Evolutionary conservation across 495 filamentous ascomycete genomes (phyloP), one percentile per base, ranked within the genome.

Genomic region (Talaromyces thailandensis): DNA sequence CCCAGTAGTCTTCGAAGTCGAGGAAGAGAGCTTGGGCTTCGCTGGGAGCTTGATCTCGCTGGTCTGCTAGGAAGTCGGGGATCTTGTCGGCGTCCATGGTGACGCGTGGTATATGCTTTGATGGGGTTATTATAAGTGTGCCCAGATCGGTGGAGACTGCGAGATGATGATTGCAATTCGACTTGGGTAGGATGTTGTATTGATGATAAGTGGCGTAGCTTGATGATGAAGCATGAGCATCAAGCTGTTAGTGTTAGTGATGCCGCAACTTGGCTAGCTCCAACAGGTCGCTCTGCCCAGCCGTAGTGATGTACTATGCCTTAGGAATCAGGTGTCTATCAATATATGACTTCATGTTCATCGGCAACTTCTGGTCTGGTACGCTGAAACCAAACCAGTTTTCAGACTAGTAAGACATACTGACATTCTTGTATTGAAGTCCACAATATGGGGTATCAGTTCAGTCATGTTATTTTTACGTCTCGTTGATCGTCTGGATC

Each of bases 1-100:
- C 94, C 95, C 94, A 98, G 74, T 84, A 90, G 73, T 96, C 92
- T 83, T 99, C 94, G 65, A 98, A 96, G 64, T 87, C 87, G 66
- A 98, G 84, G 77, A 96, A 92, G 68, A 88, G 83, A 68, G 86
- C 82, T 74, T 97, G 93, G 58, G 94, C 83, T 70, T 96, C 88
- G 62, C 89, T 88, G 61, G 93, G 91, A 69, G 92, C 88, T 72
- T 82, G 76, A 68, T 88, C 85, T 72, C 93, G 89, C 81, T 94
- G 90, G 62, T 93, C 88, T 62, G 82, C 83, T 62, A 99, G 88
- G 80, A 96, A 93, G 76, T 96, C 89, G 70, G 91, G 82, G 73
- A 99, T 92, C 66, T 87, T 88, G 71, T 95, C 88, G 76, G 84
- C 84, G 76, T 88, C 88, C 89, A 93, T 93, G 71, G 63, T 75